A percentile compares a stretch with the other conserved stretches of the same genome.
Evolutionary conservation across 2,329 filamentous ascomycete species (phyloP).

Genomic region (Niveomyces coronatus): DNA sequence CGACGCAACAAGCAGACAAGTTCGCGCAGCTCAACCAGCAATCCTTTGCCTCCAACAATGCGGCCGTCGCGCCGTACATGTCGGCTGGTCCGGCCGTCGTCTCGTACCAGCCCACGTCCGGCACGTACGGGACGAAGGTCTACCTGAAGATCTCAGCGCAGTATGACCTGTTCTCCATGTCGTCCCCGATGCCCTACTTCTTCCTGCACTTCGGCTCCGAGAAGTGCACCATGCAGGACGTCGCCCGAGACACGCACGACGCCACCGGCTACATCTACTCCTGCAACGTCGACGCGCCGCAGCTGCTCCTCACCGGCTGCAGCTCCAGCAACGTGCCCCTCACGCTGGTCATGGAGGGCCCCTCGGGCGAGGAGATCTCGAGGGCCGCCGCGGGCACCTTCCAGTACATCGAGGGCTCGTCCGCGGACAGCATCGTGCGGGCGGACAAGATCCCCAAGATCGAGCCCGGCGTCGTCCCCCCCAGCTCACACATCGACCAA

Average conservation of each 20-base stretch:
- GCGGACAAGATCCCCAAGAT: conserved; percentile 25
- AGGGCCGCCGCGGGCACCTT: conserved; percentile 36
- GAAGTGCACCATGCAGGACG: conserved; percentile 49
- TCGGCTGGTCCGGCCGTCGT: conserved; percentile 49
- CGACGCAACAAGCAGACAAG: conserved; percentile 36
- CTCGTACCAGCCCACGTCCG: conserved; percentile 59
- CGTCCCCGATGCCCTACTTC: conserved; percentile 44
- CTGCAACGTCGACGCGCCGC: conserved; percentile 62
- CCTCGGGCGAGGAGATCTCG: conserved; percentile 42
- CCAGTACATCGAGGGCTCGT: conserved; percentile 42
- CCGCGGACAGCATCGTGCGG: conserved; percentile 33
- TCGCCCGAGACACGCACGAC: conserved; percentile 51
- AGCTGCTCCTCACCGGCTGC: conserved; percentile 40
- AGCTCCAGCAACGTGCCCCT: conserved; percentile 41
- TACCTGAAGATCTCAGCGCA: conserved; percentile 64
- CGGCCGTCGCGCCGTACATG: conserved; percentile 58
- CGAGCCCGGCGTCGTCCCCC: conserved; percentile 26
- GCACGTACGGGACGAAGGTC: conserved; percentile 59
- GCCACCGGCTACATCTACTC: conserved; percentile 57
- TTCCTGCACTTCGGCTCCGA: conserved; percentile 70
- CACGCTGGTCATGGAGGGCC: conserved; percentile 41
- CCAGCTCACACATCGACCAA: conserved; percentile 26
- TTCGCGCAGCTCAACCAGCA: conserved; percentile 43
- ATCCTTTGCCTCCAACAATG: conserved; percentile 50
- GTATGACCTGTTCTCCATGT: conserved; percentile 57